Evolutionary conservation across 768 basidiomycete genomes (phyloP).

Genomic region (Boletus pseudo-olivaceus): DNA sequence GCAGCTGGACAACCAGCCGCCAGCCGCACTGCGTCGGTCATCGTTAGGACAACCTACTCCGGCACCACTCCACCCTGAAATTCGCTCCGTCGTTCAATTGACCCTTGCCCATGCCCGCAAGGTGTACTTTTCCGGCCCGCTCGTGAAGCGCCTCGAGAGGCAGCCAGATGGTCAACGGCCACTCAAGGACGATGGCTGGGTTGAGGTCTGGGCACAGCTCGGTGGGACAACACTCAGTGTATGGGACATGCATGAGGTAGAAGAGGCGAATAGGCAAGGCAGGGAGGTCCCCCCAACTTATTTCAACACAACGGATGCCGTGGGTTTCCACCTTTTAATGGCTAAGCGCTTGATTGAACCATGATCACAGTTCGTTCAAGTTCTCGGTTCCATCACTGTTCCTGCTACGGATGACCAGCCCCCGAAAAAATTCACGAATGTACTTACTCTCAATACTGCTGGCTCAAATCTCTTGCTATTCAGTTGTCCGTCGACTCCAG

Average conservation of each 20-base stretch:
- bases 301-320: conserved; percentile 85
- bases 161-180: conserved; percentile 70
- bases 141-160: conserved; percentile 74
- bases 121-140: conserved; percentile 82
- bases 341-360: conserved; percentile 3
- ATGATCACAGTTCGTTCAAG: conserved; percentile 63
- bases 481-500: conserved; percentile 69
- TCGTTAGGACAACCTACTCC: conserved; percentile 23
- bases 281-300: conserved; percentile 84
- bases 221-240: conserved; percentile 86
- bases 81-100: conserved; percentile 72
- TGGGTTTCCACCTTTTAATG: conserved; percentile 38
- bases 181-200: conserved; percentile 74
- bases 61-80: conserved; percentile 70
- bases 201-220: conserved; percentile 85
- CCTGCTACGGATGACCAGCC: conserved; percentile 51
- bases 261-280: conserved; percentile 77
- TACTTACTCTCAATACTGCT: conserved; percentile 91
- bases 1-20: conserved; percentile 24
- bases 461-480: conserved; percentile 88
- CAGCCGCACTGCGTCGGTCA: conserved; percentile 13
- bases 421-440: conserved; percentile 61
- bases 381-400: conserved; percentile 69
- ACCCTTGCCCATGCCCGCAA: conserved; percentile 78
- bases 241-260: conserved; percentile 89